Evolutionary conservation across 2,329 filamentous ascomycete genomes (phyloP).

Genomic region (Talaromyces sp.): DNA sequence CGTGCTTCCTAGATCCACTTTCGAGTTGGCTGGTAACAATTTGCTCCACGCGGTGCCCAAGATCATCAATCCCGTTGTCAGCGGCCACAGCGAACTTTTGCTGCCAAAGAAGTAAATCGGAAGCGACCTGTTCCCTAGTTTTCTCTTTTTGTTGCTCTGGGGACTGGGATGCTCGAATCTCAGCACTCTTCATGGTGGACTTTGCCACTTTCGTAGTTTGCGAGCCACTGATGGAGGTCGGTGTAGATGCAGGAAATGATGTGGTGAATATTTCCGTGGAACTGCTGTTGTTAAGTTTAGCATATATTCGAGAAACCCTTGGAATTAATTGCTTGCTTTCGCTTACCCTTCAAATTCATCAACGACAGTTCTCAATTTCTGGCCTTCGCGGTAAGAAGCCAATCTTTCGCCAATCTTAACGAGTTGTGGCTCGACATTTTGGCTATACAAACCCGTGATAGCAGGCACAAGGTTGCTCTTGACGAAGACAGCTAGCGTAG

Average conservation of each 20-base stretch:
- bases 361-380: conserved; percentile 56
- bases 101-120: conserved; percentile 81
- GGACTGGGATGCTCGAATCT: conserved; percentile 36
- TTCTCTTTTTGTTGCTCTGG: conserved; percentile 39
- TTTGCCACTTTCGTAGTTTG: conserved; percentile 10
- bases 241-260: conserved; percentile 15
- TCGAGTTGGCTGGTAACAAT: conserved; percentile 69
- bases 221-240: conserved; percentile 6
- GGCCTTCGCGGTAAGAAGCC: conserved; percentile 58
- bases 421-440: conserved; percentile 93
- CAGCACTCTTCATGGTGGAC: conserved; percentile 24
- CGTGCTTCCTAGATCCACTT: conserved; percentile 51
- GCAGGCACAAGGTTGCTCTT: conserved; percentile 76
- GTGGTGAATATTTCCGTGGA: conserved; percentile 2
- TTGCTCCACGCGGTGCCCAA: conserved; percentile 58
- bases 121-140: conserved; percentile 60
- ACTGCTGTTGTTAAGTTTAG: conserved; percentile 11
- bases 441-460: conserved; percentile 70
- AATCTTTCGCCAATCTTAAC: conserved; percentile 86
- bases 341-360: conserved; percentile 49
- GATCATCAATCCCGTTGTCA: conserved; percentile 71
- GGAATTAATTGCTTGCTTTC: not conserved
- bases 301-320: not conserved
- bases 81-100: conserved; percentile 79
- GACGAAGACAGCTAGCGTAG: conserved; percentile 64